These are phyloP conservation scores for Tetrahymena elliotti DNA, from an alignment of 73 alveolate genomes.

Conservation along the genomic window DNA sequence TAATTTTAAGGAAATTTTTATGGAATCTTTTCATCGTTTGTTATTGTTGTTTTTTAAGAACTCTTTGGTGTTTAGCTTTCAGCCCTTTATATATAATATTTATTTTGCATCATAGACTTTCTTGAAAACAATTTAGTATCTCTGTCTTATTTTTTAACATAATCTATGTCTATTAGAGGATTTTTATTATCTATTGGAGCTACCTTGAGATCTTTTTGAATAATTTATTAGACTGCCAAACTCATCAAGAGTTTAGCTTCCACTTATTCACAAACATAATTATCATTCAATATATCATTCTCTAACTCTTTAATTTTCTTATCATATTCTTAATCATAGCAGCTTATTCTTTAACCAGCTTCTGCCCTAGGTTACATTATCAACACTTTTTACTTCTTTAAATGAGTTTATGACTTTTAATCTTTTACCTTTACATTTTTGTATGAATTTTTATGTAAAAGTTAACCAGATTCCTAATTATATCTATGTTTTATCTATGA, in stretches of 20 bases:
- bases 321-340: background rate
- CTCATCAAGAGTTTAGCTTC: background rate
- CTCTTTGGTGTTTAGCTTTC: background rate
- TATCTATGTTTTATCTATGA: background rate
- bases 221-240: background rate
- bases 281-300: background rate
- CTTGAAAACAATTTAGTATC: background rate
- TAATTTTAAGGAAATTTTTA: background rate
- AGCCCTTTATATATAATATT: background rate
- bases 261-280: background rate
- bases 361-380: background rate
- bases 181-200: background rate
- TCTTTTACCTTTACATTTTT: background rate
- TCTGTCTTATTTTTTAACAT: background rate
- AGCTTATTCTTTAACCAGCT: background rate
- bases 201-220: background rate
- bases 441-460: background rate
- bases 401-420: background rate
- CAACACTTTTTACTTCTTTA: background rate
- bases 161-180: background rate
- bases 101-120: background rate
- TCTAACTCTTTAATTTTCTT: background rate
- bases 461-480: background rate
- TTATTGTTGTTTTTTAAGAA: background rate
- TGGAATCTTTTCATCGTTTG: background rate